Evolutionary conservation across 1,284 basidiomycete species (phyloP).

Genomic region (Lignosus rhinocerotis): DNA sequence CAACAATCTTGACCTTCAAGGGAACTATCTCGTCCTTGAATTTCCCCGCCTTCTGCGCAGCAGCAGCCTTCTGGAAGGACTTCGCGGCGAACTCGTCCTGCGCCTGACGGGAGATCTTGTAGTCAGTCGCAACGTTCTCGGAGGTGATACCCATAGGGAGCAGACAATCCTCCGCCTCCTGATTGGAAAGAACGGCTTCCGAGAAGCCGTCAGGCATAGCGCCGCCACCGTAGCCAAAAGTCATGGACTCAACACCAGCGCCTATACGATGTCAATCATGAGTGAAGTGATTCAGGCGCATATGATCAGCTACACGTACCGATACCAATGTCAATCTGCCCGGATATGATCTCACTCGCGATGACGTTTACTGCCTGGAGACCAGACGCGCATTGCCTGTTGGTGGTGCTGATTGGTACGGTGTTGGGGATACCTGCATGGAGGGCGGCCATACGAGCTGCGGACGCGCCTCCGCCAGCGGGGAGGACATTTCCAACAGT

Average conservation of each 20-base stretch:
- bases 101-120: slow-evolving; percentile 66
- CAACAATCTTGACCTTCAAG: slow-evolving; percentile 71
- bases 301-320: slow-evolving; percentile 46
- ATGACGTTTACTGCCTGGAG: slow-evolving; percentile 89
- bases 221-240: slow-evolving; percentile 76
- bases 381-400: slow-evolving; percentile 95
- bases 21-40: slow-evolving; percentile 94
- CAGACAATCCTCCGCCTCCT: slow-evolving; percentile 89
- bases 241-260: slow-evolving; percentile 97
- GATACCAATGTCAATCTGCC: slow-evolving; percentile 93
- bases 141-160: slow-evolving; percentile 97
- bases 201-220: slow-evolving; percentile 77
- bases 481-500: slow-evolving; percentile 94
- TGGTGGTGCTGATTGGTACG: slow-evolving; percentile 83
- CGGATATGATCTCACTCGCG: slow-evolving; percentile 83
- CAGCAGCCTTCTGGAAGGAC: slow-evolving; percentile 86
- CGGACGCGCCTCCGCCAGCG: slow-evolving; percentile 85
- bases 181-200: slow-evolving; percentile 75
- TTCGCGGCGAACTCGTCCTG: slow-evolving; percentile 89
- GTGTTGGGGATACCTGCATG: slow-evolving; percentile 90
- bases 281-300: not conserved
- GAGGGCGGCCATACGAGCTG: slow-evolving; percentile 93
- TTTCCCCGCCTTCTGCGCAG: slow-evolving; percentile 87
- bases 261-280: slow-evolving; percentile 42
- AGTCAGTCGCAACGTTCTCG: slow-evolving; percentile 90